Evolutionary conservation across 2,329 filamentous ascomycete genomes (phyloP), one percentile per base, ranked within the genome.

Genomic region (Nothomitra cinnamomea): DNA sequence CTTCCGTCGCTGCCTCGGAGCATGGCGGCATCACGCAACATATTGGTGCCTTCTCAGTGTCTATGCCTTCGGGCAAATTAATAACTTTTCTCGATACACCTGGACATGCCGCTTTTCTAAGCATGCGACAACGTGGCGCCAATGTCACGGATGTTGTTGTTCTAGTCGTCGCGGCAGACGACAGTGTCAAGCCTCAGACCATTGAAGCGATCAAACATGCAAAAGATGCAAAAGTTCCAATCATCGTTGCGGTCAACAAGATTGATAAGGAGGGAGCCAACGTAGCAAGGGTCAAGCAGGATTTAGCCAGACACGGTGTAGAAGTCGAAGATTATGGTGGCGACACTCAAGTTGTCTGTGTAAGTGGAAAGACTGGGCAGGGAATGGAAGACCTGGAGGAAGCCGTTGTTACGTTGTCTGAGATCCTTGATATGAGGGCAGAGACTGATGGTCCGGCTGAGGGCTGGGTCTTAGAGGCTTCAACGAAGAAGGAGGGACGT

Each of bases 11-110:
- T 42, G 87, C 87, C 4, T 80, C 84, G 53, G 92, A 98, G 65
- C 89, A 95, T 64, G 92, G 92, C 57, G 92, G 92, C 36, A 98
- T 98, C 64, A 98, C 92, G 0, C 92, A 98, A 66, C 92, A 98
- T 63, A 98, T 98, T 59, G 94, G 92, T 67, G 92, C 92, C 15
- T 98, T 98, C 70, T 88, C 88, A 5, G 92, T 98, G 1, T 79
- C 79, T 17, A 81, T 98, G 74, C 82, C 86, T 3, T 82, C 80
- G 3, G 89, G 89, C 43, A 94, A 90, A 67, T 79, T 80, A 38
- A 95, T 98, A 60, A 98, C 94, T 0, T 98, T 98, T 71, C 75
- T 98, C 25, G 92, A 98, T 64, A 98, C 92, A 0, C 92, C 92
- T 1, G 92, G 92, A 1, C 92, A 98, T 69, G 87, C 90, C 25